A percentile compares a stretch with the other conserved stretches of the same genome.
These are phyloP conservation scores for Amylocystis lapponica DNA, from an alignment of 768 basidiomycete genomes.

Conservation along the genomic window DNA sequence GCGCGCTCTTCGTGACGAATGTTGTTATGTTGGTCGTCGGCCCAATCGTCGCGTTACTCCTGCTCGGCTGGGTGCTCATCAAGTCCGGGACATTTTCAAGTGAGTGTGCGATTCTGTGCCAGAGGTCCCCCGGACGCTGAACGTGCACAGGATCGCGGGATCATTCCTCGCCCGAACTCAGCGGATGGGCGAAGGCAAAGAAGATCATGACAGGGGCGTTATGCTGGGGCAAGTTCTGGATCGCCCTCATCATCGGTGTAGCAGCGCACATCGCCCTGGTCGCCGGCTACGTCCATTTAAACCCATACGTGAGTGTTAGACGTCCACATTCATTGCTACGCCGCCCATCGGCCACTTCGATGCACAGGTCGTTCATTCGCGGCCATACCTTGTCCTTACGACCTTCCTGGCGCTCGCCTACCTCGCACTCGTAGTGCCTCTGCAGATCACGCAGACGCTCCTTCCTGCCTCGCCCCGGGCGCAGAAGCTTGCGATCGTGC, in stretches of 20 bases:
- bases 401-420: conserved; percentile 48
- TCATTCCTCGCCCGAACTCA: neutral
- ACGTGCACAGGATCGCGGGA: too few species aligned
- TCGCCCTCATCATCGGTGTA: conserved; percentile 42
- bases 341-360: conserved; percentile 2
- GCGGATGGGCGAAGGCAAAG: conserved; percentile 22
- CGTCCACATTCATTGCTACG: too few species aligned
- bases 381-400: conserved; percentile 43
- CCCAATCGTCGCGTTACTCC: conserved; percentile 45
- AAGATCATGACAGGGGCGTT: conserved; percentile 30
- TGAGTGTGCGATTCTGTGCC: too few species aligned
- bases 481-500: conserved; percentile 45
- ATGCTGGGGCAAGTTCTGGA: conserved; percentile 59
- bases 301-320: conserved; percentile 61
- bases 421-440: conserved; percentile 39
- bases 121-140: too few species aligned
- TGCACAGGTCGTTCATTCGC: conserved; percentile 56
- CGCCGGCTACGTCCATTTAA: conserved; percentile 45
- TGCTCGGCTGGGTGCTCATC: conserved; percentile 33
- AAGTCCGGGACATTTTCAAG: conserved; percentile 17
- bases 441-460: conserved; percentile 26
- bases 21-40: conserved; percentile 58
- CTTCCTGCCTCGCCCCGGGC: conserved; percentile 30
- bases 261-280: conserved; percentile 45
- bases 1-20: conserved; percentile 47